Conservation (phyloP, 2,329 filamentous ascomycete genomes). For the Alternaria sp. region DNA sequence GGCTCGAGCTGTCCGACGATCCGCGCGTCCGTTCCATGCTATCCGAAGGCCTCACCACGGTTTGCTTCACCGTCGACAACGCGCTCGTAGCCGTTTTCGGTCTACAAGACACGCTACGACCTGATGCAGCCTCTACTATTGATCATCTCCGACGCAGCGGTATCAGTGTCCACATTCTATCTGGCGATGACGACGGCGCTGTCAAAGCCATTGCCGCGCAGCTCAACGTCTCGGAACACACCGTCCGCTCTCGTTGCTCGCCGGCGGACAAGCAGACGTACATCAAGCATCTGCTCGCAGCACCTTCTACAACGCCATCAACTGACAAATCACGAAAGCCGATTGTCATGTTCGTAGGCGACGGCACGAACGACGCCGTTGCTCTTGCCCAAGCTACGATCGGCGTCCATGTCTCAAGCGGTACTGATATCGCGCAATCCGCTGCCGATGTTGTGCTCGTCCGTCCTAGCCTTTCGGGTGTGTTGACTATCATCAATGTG, state of each 20-base stretch:
- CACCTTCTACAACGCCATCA: background rate
- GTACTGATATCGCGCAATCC: constrained; percentile 66
- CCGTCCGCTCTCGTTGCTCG: constrained; percentile 56
- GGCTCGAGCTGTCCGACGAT: constrained; percentile 52
- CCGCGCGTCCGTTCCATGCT: constrained; percentile 50
- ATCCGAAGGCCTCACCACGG: constrained; percentile 37
- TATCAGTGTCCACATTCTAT: constrained; percentile 62
- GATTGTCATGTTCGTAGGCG: constrained; percentile 72
- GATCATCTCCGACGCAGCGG: constrained; percentile 54
- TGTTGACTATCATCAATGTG: constrained; percentile 64
- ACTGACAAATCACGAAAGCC: constrained; percentile 10
- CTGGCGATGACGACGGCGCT: constrained; percentile 61
- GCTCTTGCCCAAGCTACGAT: constrained; percentile 74
- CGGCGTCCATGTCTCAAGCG: constrained; percentile 70
- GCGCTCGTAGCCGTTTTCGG: constrained; percentile 56
- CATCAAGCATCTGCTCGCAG: constrained; percentile 45
- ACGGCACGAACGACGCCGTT: constrained; percentile 82
- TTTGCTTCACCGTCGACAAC: constrained; percentile 62
- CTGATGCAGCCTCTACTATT: constrained; percentile 60
- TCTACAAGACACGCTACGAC: constrained; percentile 56
- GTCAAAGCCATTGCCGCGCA: constrained; percentile 54
- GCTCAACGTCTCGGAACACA: constrained; percentile 43
- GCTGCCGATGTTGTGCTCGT: constrained; percentile 75
- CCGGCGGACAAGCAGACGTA: constrained; percentile 63
- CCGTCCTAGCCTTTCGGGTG: constrained; percentile 51